Conservation (phyloP, 768 basidiomycete species). For the Russula griseocarnosa region DNA sequence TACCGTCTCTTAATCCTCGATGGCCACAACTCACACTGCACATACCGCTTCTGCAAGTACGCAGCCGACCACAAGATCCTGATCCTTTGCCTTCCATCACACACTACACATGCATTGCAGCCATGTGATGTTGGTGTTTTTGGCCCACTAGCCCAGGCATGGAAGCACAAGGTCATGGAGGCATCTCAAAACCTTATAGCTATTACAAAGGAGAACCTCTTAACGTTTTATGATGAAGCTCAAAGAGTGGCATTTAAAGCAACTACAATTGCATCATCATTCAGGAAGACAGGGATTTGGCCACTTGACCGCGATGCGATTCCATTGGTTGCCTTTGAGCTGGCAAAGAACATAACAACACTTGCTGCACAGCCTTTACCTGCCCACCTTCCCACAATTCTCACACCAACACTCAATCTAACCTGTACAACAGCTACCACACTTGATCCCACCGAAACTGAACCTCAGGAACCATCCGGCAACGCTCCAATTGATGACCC, state of each 20-base stretch:
- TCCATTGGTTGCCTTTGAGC: background rate
- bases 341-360: background rate
- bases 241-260: background rate
- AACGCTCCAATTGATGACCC: no score
- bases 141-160: background rate
- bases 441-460: no score
- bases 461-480: no score
- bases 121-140: background rate
- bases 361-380: background rate
- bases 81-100: background rate
- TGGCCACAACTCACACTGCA: background rate
- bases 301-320: background rate
- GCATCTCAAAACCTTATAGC: background rate
- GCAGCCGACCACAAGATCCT: background rate
- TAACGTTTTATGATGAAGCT: background rate
- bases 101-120: background rate
- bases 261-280: background rate
- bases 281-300: background rate
- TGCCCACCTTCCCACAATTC: no score
- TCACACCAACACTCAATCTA: no score
- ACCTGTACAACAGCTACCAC: no score
- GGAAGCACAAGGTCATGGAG: background rate
- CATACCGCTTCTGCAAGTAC: background rate
- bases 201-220: background rate
- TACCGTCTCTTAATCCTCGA: background rate